Evolutionary conservation across 129 eudicot genomes (phyloP), one percentile per base, ranked within the genome.

Genomic region (Saussurea involucrata): DNA sequence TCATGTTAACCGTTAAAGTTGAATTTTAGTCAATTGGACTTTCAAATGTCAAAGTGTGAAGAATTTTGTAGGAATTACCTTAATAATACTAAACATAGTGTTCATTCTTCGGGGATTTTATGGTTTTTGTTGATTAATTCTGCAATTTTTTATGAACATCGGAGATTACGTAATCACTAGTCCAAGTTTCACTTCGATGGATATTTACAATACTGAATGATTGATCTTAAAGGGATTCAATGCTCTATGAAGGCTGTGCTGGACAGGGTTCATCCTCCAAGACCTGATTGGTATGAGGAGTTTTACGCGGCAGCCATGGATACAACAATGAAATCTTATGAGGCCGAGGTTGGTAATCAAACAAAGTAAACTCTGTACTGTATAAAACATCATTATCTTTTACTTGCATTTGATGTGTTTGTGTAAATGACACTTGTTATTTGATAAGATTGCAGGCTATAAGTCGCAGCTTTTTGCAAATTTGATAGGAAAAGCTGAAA

Each of bases 211-310:
- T 24, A 24, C 25, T 29, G 24, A 32, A 49, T 7, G 61, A 31
- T 58, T n/a, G 61, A 31, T 58, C 12, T 53, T 46, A 27, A 40
- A 73, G 24, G 24, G 53, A 9, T 76, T 36, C 17, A 8, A 66
- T 81, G 58, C 42, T 74, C 25, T 69, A 74, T 76, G 81, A 74
- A 94, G 98, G 85, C 60, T 64, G 83, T 86, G 90, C 46, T 94
- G 82, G 88, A 86, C 40, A 84, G 85, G 72, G 68, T 94, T 85
- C 98, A 85, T 73, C 98, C 98, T 81, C 90, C 93, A 40, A 87
- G 89, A 73, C 90, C 98, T 2, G 98, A 91, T 75, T 94, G 98
- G 96, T 94, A 94, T 18, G 97, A 94, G 83, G 97, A 94, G 86
- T 87, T 94, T 7, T 94, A 87, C 76, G 98, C 98, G 72, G 83